These are phyloP conservation scores for Sporormia fimetaria DNA, from an alignment of 495 filamentous ascomycete genomes.

Conservation along the genomic window DNA sequence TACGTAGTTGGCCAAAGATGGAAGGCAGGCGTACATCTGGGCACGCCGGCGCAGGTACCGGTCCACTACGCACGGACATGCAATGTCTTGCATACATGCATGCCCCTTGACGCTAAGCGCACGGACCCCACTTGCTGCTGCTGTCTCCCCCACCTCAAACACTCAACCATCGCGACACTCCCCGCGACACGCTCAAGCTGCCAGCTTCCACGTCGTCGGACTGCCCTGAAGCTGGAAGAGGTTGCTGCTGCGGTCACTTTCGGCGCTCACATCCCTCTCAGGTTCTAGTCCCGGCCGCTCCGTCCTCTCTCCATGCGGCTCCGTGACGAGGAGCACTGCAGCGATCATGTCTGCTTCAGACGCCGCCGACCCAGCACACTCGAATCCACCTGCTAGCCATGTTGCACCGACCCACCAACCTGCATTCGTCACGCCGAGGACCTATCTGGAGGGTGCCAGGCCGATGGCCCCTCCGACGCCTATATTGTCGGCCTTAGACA, in stretches of 20 bases:
- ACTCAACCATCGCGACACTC: neutral
- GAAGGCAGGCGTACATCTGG: no score
- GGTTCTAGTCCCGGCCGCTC: neutral
- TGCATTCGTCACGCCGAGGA: slow-evolving; percentile 66
- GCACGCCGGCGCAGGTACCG: no score
- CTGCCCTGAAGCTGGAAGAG: no score
- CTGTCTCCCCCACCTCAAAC: no score
- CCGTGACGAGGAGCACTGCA: slow-evolving; percentile 13
- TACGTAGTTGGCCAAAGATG: no score
- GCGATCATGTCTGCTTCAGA: slow-evolving; percentile 24
- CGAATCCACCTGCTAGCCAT: slow-evolving; percentile 2
- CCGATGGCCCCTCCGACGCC: slow-evolving; percentile 47
- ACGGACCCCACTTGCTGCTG: no score
- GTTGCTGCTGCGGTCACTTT: no score
- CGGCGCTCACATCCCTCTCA: no score
- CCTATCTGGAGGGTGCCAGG: slow-evolving; percentile 49
- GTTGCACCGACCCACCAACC: slow-evolving; percentile 5
- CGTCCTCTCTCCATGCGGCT: slow-evolving; percentile 19
- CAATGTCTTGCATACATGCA: no score
- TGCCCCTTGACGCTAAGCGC: no score
- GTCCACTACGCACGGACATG: no score
- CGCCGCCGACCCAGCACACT: slow-evolving; percentile 12
- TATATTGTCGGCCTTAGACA: slow-evolving; percentile 67
- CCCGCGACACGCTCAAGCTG: neutral
- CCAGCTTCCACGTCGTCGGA: neutral